Evolutionary conservation across 2,329 filamentous ascomycete genomes (phyloP).

Genomic region (Hypoxylon rubiginosum): DNA sequence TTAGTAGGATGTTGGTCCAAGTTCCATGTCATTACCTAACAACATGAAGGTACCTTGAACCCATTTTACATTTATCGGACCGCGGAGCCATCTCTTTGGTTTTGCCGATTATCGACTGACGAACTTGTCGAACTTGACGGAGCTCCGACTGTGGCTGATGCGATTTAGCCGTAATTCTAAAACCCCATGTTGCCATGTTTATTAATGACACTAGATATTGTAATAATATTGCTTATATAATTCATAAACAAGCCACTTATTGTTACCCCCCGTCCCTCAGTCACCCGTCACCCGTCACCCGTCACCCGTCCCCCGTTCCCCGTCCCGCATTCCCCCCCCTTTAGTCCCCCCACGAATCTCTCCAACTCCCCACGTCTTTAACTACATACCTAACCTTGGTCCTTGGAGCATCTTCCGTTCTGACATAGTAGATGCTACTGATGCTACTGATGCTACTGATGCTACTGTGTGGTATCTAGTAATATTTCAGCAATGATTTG

Average conservation of each 20-base stretch:
- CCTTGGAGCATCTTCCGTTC: constrained; percentile 1
- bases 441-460: background rate
- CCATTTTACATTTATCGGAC: background rate
- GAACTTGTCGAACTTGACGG: too few species aligned
- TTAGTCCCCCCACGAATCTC: constrained; percentile 10
- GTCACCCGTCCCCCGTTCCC: too few species aligned
- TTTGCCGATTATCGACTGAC: constrained; percentile 7
- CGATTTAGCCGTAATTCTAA: constrained; percentile 3
- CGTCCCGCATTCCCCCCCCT: too few species aligned
- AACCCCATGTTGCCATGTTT: background rate
- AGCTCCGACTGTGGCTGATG: constrained; percentile 38
- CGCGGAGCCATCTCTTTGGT: background rate
- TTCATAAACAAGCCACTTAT: background rate
- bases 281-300: background rate
- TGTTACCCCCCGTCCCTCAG: background rate
- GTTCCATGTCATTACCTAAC: too few species aligned
- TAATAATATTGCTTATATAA: background rate
- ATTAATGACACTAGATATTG: too few species aligned
- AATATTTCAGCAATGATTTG: background rate
- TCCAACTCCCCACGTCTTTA: constrained; percentile 28
- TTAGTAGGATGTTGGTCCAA: background rate
- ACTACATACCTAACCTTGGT: constrained; percentile 4
- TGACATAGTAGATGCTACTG: background rate
- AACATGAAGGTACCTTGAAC: too few species aligned
- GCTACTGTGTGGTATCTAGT: background rate